A percentile compares a stretch with the other conserved stretches of the same genome.
These are phyloP conservation scores for Fusarium succisae DNA, from an alignment of 2,329 filamentous ascomycete species.

Conservation along the genomic window DNA sequence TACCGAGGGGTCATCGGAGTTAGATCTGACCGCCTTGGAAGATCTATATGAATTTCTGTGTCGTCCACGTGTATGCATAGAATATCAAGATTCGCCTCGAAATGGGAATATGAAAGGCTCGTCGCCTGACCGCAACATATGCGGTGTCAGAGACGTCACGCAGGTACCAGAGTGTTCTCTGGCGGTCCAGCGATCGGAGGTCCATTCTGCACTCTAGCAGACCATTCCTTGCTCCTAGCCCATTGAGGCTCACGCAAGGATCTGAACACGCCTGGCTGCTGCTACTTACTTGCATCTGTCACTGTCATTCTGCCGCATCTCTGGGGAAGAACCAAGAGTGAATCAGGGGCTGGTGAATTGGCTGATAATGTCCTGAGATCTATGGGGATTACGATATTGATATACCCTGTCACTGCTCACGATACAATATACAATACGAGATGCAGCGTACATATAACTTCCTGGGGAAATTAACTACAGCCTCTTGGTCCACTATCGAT, in stretches of 20 bases:
- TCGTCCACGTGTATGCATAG: conserved; percentile 5
- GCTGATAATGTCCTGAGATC: conserved; percentile 24
- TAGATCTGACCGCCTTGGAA: conserved; percentile 8
- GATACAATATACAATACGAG: conserved; percentile 1
- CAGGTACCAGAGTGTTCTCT: conserved; percentile 37
- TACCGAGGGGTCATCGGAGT: conserved; percentile 24
- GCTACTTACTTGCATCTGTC: conserved; percentile 31
- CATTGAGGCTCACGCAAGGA: too few species aligned
- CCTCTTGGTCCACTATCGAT: conserved; percentile 16
- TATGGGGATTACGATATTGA: conserved; percentile 14
- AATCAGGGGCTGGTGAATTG: conserved; percentile 33
- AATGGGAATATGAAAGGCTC: neutral
- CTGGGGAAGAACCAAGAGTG: conserved; percentile 17
- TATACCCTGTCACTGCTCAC: conserved; percentile 26
- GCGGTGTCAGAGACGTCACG: conserved; percentile 39
- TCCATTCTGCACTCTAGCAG: conserved; percentile 20
- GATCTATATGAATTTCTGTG: conserved; percentile 6
- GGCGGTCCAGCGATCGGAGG: conserved; percentile 5
- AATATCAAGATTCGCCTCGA: neutral
- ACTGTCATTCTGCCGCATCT: conserved; percentile 22
- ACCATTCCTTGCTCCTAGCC: conserved; percentile 10
- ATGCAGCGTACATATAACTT: conserved; percentile 1
- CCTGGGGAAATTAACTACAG: conserved; percentile 9
- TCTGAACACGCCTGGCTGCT: conserved; percentile 23
- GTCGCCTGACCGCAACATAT: conserved; percentile 22